Base-by-base conservation (phyloP, 352 stramenopile species). In the Sclerospora graminicola region DNA sequence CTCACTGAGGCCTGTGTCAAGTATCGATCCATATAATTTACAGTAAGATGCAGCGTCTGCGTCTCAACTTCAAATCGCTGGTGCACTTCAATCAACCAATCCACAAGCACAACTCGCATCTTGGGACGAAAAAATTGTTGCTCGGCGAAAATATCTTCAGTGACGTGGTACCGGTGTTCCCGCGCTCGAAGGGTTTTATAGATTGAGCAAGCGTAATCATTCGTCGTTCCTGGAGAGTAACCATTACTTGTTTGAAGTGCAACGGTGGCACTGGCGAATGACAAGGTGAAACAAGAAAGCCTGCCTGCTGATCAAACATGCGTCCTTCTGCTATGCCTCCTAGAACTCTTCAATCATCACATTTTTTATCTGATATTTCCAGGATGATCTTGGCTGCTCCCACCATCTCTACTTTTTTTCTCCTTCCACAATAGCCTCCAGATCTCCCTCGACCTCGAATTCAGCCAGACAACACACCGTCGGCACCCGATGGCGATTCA, bases 21-120 rank as follows among this genome's bases (percentile, higher is more conserved):
- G 63, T 97, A 99, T 16, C 96, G 88, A 66, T 99, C 96, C 46
- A 99, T 95, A 53, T 99, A 85, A 59, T 99, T 98, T 23, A 99
- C 75, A 6, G 89, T 97, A 23, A 99, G 74, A 63, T 97, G 99
- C 19, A 99, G 70, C 9, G 96, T 99, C 55, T 99, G 91, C 5
- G 87, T 75, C 40, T 95, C 64, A 8, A 99, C 82, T 60, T 98
- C 96, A 66, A 99, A 99, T 51, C 97, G 97, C 33, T 97, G 64
- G 72, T 99, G 96, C 24, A 99, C 94, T 58, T 99, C 96, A 26
- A 89, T 60, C 9, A n/a, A n/a, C n/a, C n/a, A n/a, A n/a, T n/a
- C n/a, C n/a, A n/a, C n/a, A n/a, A n/a, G n/a, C n/a, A n/a, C n/a
- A n/a, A n/a, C n/a, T n/a, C n/a, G n/a, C n/a, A n/a, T n/a, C n/a